Evolutionary conservation across 1,139 yeast species (phyloP).

Genomic region (Taphrina sp.): DNA sequence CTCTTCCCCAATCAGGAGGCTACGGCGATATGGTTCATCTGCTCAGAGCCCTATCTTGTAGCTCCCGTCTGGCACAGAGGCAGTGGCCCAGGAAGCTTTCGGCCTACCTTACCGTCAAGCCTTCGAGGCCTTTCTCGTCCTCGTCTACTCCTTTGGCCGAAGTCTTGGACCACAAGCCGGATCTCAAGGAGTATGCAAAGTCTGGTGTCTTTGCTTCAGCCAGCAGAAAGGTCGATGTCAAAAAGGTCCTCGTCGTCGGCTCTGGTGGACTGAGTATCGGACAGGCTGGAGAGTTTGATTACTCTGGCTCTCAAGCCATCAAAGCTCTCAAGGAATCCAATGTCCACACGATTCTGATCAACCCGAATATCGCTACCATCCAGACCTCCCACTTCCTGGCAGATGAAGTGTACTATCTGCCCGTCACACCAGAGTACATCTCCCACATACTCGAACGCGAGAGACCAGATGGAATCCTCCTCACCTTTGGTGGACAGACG

Average conservation of each 20-base stretch:
- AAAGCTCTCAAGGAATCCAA: slow-evolving; percentile 91
- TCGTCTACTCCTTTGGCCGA: slow-evolving; percentile 3
- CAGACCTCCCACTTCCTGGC: slow-evolving; percentile 96
- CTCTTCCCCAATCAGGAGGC: no score
- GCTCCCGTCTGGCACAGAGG: no score
- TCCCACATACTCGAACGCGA: slow-evolving; percentile 92
- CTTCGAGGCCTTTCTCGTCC: slow-evolving; percentile 3
- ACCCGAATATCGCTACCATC: slow-evolving; percentile 96
- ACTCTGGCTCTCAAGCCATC: slow-evolving; percentile 94
- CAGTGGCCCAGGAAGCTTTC: no score
- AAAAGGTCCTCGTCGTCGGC: slow-evolving; percentile 87
- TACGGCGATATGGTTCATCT: no score
- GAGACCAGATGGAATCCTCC: slow-evolving; percentile 89
- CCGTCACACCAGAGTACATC: slow-evolving; percentile 92
- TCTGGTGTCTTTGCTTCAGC: slow-evolving; percentile 20
- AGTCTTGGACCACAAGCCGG: slow-evolving; percentile 29
- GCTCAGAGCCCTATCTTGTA: neutral
- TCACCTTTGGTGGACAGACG: slow-evolving; percentile 98
- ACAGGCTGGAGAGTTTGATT: slow-evolving; percentile 99
- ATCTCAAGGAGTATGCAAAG: slow-evolving; percentile 26
- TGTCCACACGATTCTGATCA: slow-evolving; percentile 79
- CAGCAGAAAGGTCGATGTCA: slow-evolving; percentile 57
- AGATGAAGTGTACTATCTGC: slow-evolving; percentile 89
- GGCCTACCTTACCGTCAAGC: no score
- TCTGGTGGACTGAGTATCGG: slow-evolving; percentile 98